Evolutionary conservation across 805 yeast species (phyloP).

Genomic region (Starmera dryadoides): DNA sequence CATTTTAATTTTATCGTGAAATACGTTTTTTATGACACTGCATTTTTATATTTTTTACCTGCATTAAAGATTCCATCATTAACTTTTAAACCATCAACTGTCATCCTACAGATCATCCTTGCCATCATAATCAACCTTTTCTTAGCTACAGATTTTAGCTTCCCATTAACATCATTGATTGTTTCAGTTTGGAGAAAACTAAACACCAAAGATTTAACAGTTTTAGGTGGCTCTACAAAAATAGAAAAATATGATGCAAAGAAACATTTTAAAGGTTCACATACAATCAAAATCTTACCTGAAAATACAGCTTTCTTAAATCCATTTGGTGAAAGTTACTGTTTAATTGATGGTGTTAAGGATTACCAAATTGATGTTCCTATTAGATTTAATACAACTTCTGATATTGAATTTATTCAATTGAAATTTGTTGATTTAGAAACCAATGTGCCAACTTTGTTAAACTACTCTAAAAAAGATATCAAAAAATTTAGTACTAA

Average conservation of each 20-base stretch:
- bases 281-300: conserved; percentile 81
- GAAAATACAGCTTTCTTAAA: conserved; percentile 83
- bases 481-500: conserved; percentile 31
- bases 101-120: conserved; percentile 38
- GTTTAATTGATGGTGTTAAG: conserved; percentile 38
- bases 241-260: conserved; percentile 19
- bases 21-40: conserved; percentile 66
- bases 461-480: conserved; percentile 53
- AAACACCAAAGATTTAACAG: conserved; percentile 41
- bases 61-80: conserved; percentile 70
- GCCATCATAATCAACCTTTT: conserved; percentile 46
- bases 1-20: conserved; percentile 58
- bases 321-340: conserved; percentile 61
- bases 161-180: conserved; percentile 35
- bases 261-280: conserved; percentile 73
- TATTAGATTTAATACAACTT: conserved; percentile 72
- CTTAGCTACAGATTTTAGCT: conserved; percentile 41
- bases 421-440: conserved; percentile 52
- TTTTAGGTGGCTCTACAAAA: conserved; percentile 38
- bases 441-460: conserved; percentile 35
- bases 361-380: conserved; percentile 45
- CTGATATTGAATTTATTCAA: conserved; percentile 61
- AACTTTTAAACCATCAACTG: conserved; percentile 51
- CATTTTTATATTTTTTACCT: conserved; percentile 65
- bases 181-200: conserved; percentile 37